Percentiles rank a stretch among this genome's conserved stretches.
Conservation (phyloP, 1,139 yeast genomes). For the Yamadazyma oceani region DNA sequence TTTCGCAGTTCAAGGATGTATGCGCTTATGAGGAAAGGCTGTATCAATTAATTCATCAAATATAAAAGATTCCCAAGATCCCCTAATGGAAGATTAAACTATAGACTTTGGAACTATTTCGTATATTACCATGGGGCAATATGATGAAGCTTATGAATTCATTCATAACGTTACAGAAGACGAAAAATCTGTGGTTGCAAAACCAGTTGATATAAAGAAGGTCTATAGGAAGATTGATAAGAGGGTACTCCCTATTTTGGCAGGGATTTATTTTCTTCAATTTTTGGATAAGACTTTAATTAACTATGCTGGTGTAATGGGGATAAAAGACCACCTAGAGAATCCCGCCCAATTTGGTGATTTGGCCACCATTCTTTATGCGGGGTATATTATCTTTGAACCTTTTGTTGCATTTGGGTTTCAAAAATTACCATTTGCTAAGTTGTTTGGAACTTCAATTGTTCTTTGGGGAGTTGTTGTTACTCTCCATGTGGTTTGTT, state of each 20-base stretch:
- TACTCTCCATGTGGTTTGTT: conserved; percentile 33
- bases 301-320: conserved; percentile 54
- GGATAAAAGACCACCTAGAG: conserved; percentile 34
- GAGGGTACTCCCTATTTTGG: conserved; percentile 33
- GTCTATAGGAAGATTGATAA: conserved; percentile 28
- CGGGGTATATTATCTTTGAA: conserved; percentile 48
- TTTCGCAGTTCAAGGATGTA: conserved; percentile 4
- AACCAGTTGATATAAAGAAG: conserved; percentile 9
- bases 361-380: conserved; percentile 43
- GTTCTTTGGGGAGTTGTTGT: conserved; percentile 44
- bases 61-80: not conserved
- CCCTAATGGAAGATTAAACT: not conserved
- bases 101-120: not conserved
- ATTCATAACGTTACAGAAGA: conserved; percentile 10
- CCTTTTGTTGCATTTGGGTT: conserved; percentile 40
- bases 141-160: conserved; percentile 18
- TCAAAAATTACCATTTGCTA: conserved; percentile 41
- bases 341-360: conserved; percentile 42
- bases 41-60: not conserved
- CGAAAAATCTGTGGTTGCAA: conserved; percentile 6
- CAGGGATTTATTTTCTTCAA: conserved; percentile 43
- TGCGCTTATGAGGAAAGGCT: conserved; percentile 6
- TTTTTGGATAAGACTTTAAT: conserved; percentile 45
- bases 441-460: conserved; percentile 36
- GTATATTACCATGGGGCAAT: conserved; percentile 11